Evolutionary conservation across 768 basidiomycete species (phyloP), one percentile per base, ranked within the genome.

Genomic region (Tulasnella sp.): DNA sequence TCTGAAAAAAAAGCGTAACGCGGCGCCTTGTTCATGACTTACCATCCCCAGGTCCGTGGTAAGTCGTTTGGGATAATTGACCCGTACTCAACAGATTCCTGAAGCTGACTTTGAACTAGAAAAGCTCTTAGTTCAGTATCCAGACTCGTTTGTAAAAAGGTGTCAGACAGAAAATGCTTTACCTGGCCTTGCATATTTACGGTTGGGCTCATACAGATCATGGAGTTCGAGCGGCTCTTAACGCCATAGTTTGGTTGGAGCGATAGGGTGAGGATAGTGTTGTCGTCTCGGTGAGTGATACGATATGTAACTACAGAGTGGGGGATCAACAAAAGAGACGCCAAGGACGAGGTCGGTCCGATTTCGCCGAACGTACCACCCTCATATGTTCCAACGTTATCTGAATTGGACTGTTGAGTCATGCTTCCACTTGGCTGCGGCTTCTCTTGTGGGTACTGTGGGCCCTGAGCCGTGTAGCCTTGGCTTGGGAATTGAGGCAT

Each of bases 211-310:
- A 72, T 71, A 24, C 68, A 66, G 56, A 71, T 69, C 69, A 72
- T 70, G 17, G 67, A 63, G 5, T 70, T 70, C 9, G 71, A 69
- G 61, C 69, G 70, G 22, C 63, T 66, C 61, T 70, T 69, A 59
- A 71, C 38, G 60, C 66, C 61, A 59, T 65, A 65, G 21, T 66
- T 67, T 1, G 66, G 68, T 57, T 67, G 67, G 44, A 71, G 63
- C 25, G 64, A 63, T 25, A 68, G 31, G 45, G 65, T 65, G 30
- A 72, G 65, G 49, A 72, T 50, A 52, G 66, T 68, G 66, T 71
- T 71, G 62, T 64, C 68, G 64, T 72, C 70, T 1, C 71, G 64
- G 62, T 72, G 66, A 55, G 67, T 65, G 59, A 72, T 68, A 17
- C 60, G 60, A 59, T 63, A 71, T 41, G 65, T 62, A 11, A 64